Percentiles rank a stretch among this genome's conserved stretches.
Conservation (phyloP, 495 filamentous ascomycete species). For the Annulohypoxylon moriforme region DNA sequence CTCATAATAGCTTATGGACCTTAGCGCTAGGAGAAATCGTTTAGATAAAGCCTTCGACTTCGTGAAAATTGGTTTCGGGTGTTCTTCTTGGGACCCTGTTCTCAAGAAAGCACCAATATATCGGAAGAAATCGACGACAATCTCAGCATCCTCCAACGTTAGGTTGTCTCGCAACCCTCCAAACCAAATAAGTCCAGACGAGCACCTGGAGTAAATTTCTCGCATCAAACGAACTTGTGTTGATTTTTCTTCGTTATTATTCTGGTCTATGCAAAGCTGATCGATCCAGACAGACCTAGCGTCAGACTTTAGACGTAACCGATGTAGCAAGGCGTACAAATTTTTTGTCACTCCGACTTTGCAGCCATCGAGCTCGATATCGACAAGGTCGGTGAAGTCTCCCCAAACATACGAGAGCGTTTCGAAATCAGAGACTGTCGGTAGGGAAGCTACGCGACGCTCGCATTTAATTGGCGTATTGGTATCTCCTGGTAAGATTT, state of each 20-base stretch:
- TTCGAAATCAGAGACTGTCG: not conserved
- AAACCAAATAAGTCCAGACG: not conserved
- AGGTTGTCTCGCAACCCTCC: not conserved
- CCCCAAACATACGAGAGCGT: not conserved
- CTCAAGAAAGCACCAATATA: not conserved
- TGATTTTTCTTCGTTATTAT: not conserved
- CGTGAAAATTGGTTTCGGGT: not conserved
- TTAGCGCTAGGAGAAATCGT: not conserved
- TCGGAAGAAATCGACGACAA: not conserved
- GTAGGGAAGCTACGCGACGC: not conserved
- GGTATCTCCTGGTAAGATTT: not conserved
- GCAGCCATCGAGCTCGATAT: not conserved
- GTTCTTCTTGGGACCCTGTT: not conserved
- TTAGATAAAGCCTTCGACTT: not conserved
- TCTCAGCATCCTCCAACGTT: not conserved
- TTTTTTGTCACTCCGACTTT: not conserved
- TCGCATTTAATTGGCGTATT: not conserved
- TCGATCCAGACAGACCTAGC: not conserved
- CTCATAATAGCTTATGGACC: not conserved
- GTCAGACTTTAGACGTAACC: not conserved
- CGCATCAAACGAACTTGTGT: not conserved
- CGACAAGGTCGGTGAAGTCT: not conserved
- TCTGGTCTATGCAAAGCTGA: not conserved
- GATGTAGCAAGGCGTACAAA: not conserved
- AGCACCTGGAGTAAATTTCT: not conserved